These are phyloP conservation scores for Dictyostelium purpureum DNA, from an alignment of 78 protist species.

Conservation along the genomic window DNA sequence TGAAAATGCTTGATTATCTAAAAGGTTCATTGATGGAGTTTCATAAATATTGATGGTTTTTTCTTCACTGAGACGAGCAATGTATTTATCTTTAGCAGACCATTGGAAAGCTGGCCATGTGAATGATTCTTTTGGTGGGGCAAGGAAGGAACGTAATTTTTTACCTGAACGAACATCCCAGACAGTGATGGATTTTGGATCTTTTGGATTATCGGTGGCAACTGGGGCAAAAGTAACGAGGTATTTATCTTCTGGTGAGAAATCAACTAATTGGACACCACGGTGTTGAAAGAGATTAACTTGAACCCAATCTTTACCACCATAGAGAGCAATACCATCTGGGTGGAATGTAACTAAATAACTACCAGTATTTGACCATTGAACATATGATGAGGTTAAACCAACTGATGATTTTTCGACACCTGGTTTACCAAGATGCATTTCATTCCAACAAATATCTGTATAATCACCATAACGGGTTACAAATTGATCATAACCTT, in stretches of 20 bases:
- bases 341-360: slow-evolving; percentile 94
- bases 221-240: slow-evolving; percentile 79
- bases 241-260: slow-evolving; percentile 92
- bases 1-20: slow-evolving; percentile 63
- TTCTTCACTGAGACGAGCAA: slow-evolving; percentile 79
- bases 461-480: slow-evolving; percentile 84
- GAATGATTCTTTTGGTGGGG: slow-evolving; percentile 68
- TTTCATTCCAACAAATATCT: slow-evolving; percentile 89
- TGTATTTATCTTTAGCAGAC: slow-evolving; percentile 88
- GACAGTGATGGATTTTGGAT: slow-evolving; percentile 74
- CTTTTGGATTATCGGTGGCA: slow-evolving; percentile 41
- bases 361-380: slow-evolving; percentile 94
- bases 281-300: slow-evolving; percentile 75
- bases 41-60: slow-evolving; percentile 79
- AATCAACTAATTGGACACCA: slow-evolving; percentile 87
- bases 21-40: slow-evolving; percentile 59
- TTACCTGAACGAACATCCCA: slow-evolving; percentile 87
- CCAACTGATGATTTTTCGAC: slow-evolving; percentile 9
- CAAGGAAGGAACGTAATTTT: slow-evolving; percentile 23
- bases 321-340: slow-evolving; percentile 92
- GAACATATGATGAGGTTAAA: slow-evolving; percentile 84
- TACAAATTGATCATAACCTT: slow-evolving; percentile 67
- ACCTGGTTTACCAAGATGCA: slow-evolving; percentile 34
- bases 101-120: slow-evolving; percentile 91
- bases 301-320: slow-evolving; percentile 78